These are phyloP conservation scores for Solanum hybrid DNA, from an alignment of 305 asterid genomes.

Conservation along the genomic window DNA sequence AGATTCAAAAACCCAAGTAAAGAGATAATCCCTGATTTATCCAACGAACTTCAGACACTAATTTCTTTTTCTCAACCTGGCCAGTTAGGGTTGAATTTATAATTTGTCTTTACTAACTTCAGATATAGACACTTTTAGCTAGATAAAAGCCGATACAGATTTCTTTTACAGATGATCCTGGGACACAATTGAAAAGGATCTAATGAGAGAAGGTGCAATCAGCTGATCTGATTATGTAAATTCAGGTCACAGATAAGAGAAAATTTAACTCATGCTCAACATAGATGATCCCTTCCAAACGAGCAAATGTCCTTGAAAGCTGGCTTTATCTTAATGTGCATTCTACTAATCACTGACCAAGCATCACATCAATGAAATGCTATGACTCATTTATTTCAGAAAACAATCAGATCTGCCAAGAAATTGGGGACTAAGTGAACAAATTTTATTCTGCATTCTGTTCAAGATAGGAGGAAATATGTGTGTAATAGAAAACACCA, in stretches of 20 bases:
- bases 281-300: neutral
- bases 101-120: neutral
- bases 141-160: neutral
- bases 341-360: neutral
- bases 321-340: neutral
- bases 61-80: neutral
- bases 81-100: neutral
- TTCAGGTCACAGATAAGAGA: neutral
- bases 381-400: neutral
- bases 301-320: neutral
- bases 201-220: neutral
- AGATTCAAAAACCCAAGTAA: neutral
- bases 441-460: neutral
- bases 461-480: neutral
- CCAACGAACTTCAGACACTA: neutral
- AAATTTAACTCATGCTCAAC: neutral
- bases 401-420: neutral
- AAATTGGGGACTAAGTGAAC: neutral
- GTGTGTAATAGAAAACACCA: neutral
- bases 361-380: neutral
- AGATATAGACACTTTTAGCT: neutral
- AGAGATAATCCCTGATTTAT: neutral
- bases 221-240: neutral
- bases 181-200: neutral
- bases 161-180: neutral